Conservation (phyloP, 208 protist species). For the Acanthamoeba lenticulata region DNA sequence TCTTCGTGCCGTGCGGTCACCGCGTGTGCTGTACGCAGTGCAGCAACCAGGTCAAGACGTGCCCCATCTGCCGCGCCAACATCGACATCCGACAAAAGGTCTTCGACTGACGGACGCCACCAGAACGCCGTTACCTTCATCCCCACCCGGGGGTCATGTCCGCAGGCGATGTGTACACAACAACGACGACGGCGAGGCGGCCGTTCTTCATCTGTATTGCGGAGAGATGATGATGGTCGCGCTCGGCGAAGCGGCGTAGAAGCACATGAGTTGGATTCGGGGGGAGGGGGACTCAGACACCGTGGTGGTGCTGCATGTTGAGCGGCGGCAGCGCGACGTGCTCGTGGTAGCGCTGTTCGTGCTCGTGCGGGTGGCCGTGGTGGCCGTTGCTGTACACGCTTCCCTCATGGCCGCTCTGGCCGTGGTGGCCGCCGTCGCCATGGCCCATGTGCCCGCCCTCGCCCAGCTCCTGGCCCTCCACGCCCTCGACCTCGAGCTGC, state of each 20-base stretch:
- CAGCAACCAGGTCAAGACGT: slow-evolving; percentile 19
- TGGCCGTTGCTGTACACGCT: slow-evolving; percentile 47
- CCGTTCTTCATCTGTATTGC: no score
- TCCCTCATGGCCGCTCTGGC: slow-evolving; percentile 34
- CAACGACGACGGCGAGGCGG: no score
- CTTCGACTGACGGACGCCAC: no score
- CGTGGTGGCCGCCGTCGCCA: slow-evolving; percentile 21
- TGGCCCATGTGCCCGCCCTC: slow-evolving; percentile 29
- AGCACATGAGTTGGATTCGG: not conserved
- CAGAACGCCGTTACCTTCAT: no score
- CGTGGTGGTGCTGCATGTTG: slow-evolving; percentile 20
- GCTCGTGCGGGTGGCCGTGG: slow-evolving; percentile 47
- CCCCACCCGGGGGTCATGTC: no score
- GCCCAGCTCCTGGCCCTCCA: slow-evolving; percentile 19
- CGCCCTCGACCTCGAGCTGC: not conserved
- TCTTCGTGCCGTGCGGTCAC: slow-evolving; percentile 32
- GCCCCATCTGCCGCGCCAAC: slow-evolving; percentile 13
- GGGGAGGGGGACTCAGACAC: not conserved
- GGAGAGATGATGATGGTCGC: no score
- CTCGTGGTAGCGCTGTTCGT: slow-evolving; percentile 41
- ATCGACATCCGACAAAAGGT: slow-evolving; percentile 49
- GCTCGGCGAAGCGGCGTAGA: not conserved
- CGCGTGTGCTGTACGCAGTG: not conserved
- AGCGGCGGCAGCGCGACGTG: not conserved
- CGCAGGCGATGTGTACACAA: no score